A percentile compares a stretch with the other conserved stretches of the same genome.
Conservation (phyloP, 495 filamentous ascomycete genomes). For the Corynascus novoguineensis region DNA sequence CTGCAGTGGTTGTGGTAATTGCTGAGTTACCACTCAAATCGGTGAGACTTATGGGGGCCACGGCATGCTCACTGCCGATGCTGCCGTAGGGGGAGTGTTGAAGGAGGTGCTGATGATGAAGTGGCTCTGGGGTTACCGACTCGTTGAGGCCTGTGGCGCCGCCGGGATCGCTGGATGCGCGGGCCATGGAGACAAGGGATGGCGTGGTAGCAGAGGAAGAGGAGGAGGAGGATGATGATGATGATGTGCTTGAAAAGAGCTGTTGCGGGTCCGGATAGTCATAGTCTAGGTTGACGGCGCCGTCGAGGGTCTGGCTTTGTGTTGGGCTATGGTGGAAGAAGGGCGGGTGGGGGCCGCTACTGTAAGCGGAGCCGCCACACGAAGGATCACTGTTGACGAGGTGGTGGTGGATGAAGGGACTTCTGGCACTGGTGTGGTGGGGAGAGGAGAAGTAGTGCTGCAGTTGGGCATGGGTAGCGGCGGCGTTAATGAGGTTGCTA, state of each 20-base stretch:
- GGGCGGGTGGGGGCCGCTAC: not conserved
- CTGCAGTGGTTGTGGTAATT: not conserved
- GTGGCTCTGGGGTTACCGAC: not conserved
- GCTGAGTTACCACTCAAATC: too few relatives aligned
- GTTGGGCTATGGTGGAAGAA: not conserved
- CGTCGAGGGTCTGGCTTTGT: not conserved
- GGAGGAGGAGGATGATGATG: too few relatives aligned
- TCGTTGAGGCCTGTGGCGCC: not conserved
- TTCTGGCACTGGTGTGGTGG: not conserved
- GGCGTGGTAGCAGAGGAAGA: not conserved
- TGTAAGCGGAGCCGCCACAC: not conserved
- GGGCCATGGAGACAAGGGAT: not conserved
- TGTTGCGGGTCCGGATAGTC: slow-evolving; percentile 7
- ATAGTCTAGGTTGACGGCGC: not conserved
- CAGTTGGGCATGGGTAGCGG: not conserved
- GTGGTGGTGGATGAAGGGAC: not conserved
- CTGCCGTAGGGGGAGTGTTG: not conserved
- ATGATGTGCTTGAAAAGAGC: too few relatives aligned
- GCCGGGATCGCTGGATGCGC: not conserved
- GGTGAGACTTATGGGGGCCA: too few relatives aligned
- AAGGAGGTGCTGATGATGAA: too few relatives aligned
- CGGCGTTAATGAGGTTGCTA: not conserved
- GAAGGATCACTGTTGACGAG: not conserved
- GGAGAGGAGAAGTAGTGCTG: not conserved
- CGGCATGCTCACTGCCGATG: not conserved